phyloP scores from a whole-genome alignment of 352 stramenopile genomes.

The Phytophthora podocarpi region DNA sequence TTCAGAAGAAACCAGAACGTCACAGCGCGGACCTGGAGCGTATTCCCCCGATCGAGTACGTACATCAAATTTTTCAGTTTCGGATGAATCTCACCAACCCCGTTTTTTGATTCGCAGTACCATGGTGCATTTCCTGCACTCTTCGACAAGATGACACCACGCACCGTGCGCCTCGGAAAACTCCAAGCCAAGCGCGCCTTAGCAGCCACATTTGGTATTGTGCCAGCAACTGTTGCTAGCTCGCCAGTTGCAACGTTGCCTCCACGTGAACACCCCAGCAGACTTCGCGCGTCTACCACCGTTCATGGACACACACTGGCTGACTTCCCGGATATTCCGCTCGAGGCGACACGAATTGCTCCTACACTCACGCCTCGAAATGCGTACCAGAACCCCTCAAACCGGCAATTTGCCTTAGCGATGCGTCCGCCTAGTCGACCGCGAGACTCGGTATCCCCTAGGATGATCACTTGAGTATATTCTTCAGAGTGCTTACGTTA shows the following conservation, averaged over 20 bases:
- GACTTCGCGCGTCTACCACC: not conserved
- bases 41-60: conserved; percentile 59
- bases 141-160: conserved; percentile 42
- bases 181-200: conserved; percentile 30
- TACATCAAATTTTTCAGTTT: not conserved
- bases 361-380: conserved; percentile 52
- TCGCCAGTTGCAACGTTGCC: not conserved
- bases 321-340: conserved; percentile 1
- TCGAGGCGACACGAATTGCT: conserved; percentile 37
- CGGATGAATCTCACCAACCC: not conserved
- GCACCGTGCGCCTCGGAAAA: conserved; percentile 27
- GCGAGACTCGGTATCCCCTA: conserved; percentile 4
- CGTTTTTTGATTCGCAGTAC: conserved; percentile 34
- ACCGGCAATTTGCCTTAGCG: conserved; percentile 46
- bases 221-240: not conserved
- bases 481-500: too few species aligned
- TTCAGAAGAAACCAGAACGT: conserved; percentile 6
- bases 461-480: too few species aligned
- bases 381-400: conserved; percentile 43
- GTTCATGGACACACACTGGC: not conserved
- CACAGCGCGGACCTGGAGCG: conserved; percentile 35
- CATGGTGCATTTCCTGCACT: conserved; percentile 53
- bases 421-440: conserved; percentile 1
- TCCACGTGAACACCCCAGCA: not conserved
- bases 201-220: conserved; percentile 34